A percentile compares a stretch with the other conserved stretches of the same genome.
These are phyloP conservation scores for Helichrysum umbraculigerum DNA, from an alignment of 129 eudicot species.

Conservation along the genomic window DNA sequence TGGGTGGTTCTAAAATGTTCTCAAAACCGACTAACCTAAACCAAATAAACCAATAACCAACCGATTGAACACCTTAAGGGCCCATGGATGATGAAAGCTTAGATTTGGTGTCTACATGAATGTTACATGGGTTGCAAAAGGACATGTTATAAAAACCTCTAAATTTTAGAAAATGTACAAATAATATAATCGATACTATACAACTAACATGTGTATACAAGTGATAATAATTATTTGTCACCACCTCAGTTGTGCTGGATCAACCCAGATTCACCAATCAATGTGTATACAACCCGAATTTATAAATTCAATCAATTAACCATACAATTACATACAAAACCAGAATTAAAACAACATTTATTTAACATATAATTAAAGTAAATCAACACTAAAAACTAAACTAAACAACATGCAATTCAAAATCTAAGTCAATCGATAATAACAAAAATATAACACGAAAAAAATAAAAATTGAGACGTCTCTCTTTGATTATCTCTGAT, in stretches of 20 bases:
- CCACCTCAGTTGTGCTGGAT: neutral
- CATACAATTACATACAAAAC: constrained; percentile 21
- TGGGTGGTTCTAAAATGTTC: no score
- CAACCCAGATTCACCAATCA: neutral
- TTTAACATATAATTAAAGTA: neutral
- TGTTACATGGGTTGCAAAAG: neutral
- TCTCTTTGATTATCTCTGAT: constrained; percentile 26
- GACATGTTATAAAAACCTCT: neutral
- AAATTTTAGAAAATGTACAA: neutral
- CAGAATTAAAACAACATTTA: neutral
- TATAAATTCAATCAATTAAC: constrained; percentile 24
- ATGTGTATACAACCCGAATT: neutral
- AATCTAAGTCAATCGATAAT: constrained; percentile 24
- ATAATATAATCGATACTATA: no score
- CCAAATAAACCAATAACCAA: no score
- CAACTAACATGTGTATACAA: no score
- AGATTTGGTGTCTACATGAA: neutral
- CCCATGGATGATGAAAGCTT: no score
- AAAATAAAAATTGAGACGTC: neutral
- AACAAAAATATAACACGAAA: neutral
- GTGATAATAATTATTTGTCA: neutral
- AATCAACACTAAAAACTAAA: constrained; percentile 12
- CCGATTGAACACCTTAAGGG: no score
- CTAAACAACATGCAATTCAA: constrained; percentile 13
- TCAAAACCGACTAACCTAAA: no score